Base-by-base conservation (phyloP, 176 grass and related monocot genomes). In the Miscanthus lutarioriparius region DNA sequence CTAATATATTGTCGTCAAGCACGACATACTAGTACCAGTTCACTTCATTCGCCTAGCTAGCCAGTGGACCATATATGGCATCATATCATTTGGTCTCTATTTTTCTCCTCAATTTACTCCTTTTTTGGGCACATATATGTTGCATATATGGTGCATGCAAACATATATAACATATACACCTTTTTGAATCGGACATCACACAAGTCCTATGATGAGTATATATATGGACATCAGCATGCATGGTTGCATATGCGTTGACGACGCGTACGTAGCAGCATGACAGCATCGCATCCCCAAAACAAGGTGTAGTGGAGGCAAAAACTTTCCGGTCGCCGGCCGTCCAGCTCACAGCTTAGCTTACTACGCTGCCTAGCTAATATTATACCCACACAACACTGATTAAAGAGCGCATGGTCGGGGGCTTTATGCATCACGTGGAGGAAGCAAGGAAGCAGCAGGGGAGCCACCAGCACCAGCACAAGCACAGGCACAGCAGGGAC, bases 361-460 rank as follows among this genome's bases (percentile, higher is more conserved):
- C 37, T 32, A 51, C 15, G 13, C 10, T 20, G 22, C 2, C 32
- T 32, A 32, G 12, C 40, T 6, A 62, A 26, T n/a, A n/a, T n/a
- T 23, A 15, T 7, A 22, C 9, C 23, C 20, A 35, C 73, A 32
- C 2, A 37, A 26, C 11, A 80, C 8, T 48, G 30, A 44, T 20
- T 44, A 81, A 70, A 4, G 14, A 54, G 25, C 62, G 48, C 78
- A 83, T 77, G 81, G 75, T 28, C 37, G 72, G 23, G 54, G 49
- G 80, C 53, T 85, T 84, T 86, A 64, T 90, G 88, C 75, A 41
- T 51, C 23, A 68, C 39, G 35, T 61, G 58, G 67, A 64, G 82
- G 91, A 89, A 86, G 82, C 82, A 84, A 80, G 83, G 72, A 76
- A 36, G 67, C 86, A 41, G 39, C 71, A 13, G 37, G 49, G 41